A percentile compares a stretch with the other conserved stretches of the same genome.
Evolutionary conservation across 192 early-diverging fungal species (phyloP).

Genomic region (Linnemannia zychae): DNA sequence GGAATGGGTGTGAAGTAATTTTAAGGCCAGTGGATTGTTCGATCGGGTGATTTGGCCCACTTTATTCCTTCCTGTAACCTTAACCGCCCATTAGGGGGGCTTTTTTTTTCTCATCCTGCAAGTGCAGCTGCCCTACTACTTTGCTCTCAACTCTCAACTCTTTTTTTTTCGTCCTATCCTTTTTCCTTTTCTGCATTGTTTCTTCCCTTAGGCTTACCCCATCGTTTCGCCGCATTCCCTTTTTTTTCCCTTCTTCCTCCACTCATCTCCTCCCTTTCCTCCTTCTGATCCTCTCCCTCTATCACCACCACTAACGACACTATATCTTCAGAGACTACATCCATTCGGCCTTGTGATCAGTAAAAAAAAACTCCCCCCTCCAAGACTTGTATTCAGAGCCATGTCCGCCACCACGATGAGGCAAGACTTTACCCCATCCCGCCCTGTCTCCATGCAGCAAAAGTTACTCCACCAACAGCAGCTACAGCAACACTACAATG

Average conservation of each 20-base stretch:
- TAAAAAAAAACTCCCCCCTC: not conserved
- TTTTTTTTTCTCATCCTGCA: too few species aligned
- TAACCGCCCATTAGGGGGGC: too few species aligned
- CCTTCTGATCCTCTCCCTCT: not conserved
- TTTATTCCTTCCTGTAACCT: too few species aligned
- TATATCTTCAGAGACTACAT: not conserved
- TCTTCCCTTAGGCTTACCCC: conserved; percentile 6
- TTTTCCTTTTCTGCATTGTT: not conserved
- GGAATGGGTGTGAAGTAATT: too few species aligned
- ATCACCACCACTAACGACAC: not conserved
- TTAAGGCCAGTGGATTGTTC: too few species aligned
- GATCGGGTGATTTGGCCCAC: too few species aligned
- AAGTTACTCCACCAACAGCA: conserved; percentile 10
- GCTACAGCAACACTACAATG: conserved; percentile 38
- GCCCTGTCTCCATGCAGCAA: conserved; percentile 32
- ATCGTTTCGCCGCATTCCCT: not conserved
- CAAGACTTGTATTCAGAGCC: not conserved
- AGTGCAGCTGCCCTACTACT: too few species aligned
- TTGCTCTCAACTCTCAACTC: too few species aligned
- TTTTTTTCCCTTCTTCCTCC: not conserved
- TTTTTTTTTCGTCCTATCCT: too few species aligned
- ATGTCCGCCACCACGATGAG: not conserved
- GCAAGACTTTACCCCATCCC: conserved; percentile 10
- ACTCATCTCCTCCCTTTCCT: not conserved
- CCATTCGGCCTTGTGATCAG: not conserved